A percentile compares a stretch with the other conserved stretches of the same genome.
Evolutionary conservation across 129 eudicot genomes (phyloP).

Genomic region (Pseudognaphalium luteoalbum): DNA sequence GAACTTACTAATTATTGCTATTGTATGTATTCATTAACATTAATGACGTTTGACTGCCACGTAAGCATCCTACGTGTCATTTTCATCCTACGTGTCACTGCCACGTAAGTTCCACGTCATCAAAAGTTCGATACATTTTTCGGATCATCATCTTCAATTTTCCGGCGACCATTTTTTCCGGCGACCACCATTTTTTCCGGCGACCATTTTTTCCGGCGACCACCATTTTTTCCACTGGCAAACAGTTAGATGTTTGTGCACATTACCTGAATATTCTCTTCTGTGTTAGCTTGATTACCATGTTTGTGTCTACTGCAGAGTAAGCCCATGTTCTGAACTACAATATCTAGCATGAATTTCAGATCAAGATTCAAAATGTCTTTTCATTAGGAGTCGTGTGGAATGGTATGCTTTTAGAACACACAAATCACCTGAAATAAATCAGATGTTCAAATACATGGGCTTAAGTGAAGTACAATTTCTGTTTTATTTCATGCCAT

Average conservation of each 20-base stretch:
- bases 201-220: no score
- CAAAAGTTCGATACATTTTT: no score
- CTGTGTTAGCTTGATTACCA: conserved; percentile 58
- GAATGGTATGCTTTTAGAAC: conserved; percentile 10
- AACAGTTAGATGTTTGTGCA: conserved; percentile 11
- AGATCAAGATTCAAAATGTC: conserved; percentile 46
- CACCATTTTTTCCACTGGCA: no score
- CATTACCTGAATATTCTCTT: conserved; percentile 75
- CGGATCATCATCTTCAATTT: no score
- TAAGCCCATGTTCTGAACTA: conserved; percentile 60
- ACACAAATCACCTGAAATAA: conserved; percentile 31
- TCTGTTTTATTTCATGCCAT: background rate
- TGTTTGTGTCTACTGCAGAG: conserved; percentile 76
- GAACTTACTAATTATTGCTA: no score
- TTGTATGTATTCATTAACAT: no score
- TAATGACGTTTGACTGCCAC: no score
- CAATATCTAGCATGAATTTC: conserved; percentile 44
- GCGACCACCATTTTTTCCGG: no score
- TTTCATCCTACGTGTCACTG: no score
- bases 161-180: no score
- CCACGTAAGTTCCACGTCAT: no score
- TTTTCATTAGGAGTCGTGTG: conserved; percentile 29
- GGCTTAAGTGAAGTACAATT: conserved; percentile 10
- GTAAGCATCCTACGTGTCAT: no score
- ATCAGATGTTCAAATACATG: background rate